A percentile compares a stretch with the other conserved stretches of the same genome.
phyloP scores from a whole-genome alignment of 257 asterid genomes.

The Nicotiana benthamiana region DNA sequence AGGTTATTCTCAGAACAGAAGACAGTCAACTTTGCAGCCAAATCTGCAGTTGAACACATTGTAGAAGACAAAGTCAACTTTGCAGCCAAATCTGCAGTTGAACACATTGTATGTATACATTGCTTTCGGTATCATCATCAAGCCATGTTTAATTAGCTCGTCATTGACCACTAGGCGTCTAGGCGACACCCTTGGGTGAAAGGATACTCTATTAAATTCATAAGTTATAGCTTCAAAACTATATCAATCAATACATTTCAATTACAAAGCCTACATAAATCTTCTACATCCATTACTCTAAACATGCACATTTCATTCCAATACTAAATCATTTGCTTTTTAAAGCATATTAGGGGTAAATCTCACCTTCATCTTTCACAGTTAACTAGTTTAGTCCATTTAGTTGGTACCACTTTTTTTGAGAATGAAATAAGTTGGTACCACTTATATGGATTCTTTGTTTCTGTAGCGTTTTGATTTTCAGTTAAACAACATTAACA shows the following conservation, averaged over 20 bases:
- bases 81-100: not conserved
- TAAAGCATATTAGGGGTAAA: not conserved
- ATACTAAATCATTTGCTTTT: not conserved
- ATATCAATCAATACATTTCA: not conserved
- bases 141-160: not conserved
- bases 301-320: not conserved
- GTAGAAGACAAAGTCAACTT: not conserved
- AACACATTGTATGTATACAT: not conserved
- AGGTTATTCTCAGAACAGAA: not conserved
- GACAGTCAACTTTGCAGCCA: not conserved
- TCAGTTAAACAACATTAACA: not conserved
- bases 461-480: not conserved
- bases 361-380: not conserved
- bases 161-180: not conserved
- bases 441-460: not conserved
- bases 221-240: not conserved
- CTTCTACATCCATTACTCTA: not conserved
- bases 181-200: not conserved
- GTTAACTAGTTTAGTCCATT: not conserved
- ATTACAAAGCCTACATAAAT: not conserved
- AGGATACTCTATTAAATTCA: not conserved
- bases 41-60: no score
- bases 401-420: not conserved
- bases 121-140: not conserved
- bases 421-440: no score